Conservation (phyloP, 2,329 filamentous ascomycete species). For the Clarireedia hainanense region DNA sequence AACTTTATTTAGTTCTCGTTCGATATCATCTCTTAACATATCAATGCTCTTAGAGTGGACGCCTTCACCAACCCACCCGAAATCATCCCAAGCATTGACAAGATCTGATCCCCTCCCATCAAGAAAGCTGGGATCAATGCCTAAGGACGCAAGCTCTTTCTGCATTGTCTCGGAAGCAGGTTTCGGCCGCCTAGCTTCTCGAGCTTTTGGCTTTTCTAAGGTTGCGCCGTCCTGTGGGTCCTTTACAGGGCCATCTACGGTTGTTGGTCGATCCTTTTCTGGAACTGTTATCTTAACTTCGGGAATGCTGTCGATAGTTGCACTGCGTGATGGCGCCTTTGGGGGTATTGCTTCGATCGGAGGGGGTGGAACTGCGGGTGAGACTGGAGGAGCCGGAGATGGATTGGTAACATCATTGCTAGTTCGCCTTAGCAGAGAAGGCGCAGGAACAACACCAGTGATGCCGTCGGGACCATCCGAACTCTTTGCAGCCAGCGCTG, state of each 20-base stretch:
- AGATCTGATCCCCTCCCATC: slow-evolving; percentile 74
- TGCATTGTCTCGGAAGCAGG: slow-evolving; percentile 27
- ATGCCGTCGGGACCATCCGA: slow-evolving; percentile 77
- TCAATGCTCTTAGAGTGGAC: slow-evolving; percentile 70
- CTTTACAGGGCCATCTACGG: slow-evolving; percentile 33
- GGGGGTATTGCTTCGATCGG: slow-evolving; percentile 2
- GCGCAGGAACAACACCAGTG: slow-evolving; percentile 77
- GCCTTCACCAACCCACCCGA: slow-evolving; percentile 78
- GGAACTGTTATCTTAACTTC: slow-evolving; percentile 52
- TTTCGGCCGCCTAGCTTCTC: slow-evolving; percentile 25
- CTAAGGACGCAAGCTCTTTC: slow-evolving; percentile 41
- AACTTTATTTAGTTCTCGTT: slow-evolving; percentile 79
- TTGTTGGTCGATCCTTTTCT: slow-evolving; percentile 34
- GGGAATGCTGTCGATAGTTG: slow-evolving; percentile 35
- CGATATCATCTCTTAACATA: slow-evolving; percentile 72
- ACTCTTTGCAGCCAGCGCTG: slow-evolving; percentile 41
- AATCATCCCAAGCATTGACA: slow-evolving; percentile 72
- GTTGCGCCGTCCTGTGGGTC: slow-evolving; percentile 28
- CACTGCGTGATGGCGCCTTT: slow-evolving; percentile 22
- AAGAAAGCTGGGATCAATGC: slow-evolving; percentile 69
- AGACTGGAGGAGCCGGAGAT: slow-evolving; percentile 15
- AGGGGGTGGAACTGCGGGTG: background rate
- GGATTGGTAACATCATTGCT: slow-evolving; percentile 32
- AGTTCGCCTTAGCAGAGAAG: slow-evolving; percentile 40
- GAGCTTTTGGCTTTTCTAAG: slow-evolving; percentile 23